Evolutionary conservation across 2,329 filamentous ascomycete genomes (phyloP), one percentile per base, ranked within the genome.

Genomic region (Trichophyton schoenleinii): DNA sequence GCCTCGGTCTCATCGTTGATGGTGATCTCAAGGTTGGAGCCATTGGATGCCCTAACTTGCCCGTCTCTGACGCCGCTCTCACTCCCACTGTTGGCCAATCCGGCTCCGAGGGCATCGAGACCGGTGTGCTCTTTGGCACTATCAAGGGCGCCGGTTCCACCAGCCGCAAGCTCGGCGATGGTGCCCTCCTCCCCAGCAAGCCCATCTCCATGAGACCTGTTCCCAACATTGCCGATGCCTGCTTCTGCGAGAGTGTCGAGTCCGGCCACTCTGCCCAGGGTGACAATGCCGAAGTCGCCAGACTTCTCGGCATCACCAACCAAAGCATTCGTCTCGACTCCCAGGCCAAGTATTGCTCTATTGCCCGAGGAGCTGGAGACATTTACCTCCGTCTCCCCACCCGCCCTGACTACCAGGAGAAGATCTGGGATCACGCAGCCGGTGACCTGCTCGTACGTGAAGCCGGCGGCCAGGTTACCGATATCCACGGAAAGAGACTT

Each of bases 401-500:
- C 31, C 88, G 84, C 72, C 87, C 87, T 68, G 86, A 87, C 60
- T 99, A 99, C 77, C 85, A 95, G 73, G 94, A 99, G 81, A 99
- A 99, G 83, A 99, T 99, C 67, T 99, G 94, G 94, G 94, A 99
- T 72, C 94, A 99, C 74, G 94, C 94, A 18, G 94, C 92, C 11
- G 94, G 94, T 46, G 91, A 96, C 69, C 77, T 99, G 63, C 91
- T 99, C 67, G 94, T 97, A 46, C 82, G 91, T 62, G 95, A 99
- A 77, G 91, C 94, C 2, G 94, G 94, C 59, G 95, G 94, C 57
- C 80, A 88, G 70, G 92, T 99, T 60, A 95, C 91, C 0, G 95
- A 99, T 75, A 87, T 91, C 46, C 81, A 87, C 64, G 94, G 95
- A 68, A 88, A 88, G 71, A 81, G 84, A 63, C 80, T 99, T 62